Conservation (phyloP, 352 stramenopile genomes). For the Phytopythium mirpurense region DNA sequence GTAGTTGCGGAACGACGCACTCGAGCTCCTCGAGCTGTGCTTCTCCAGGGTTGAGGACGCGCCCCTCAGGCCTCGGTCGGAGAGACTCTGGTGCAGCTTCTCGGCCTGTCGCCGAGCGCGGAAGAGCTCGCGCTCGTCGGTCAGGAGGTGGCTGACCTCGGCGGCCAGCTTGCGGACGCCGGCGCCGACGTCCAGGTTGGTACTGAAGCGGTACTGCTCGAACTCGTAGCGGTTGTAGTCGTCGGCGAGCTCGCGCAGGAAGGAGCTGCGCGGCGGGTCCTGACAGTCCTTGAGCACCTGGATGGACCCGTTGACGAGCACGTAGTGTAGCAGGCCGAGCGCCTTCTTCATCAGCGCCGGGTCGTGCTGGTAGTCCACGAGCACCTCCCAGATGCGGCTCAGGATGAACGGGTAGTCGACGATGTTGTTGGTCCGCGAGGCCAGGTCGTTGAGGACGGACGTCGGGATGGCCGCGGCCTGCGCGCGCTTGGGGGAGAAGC, state of each 20-base stretch:
- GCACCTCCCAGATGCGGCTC: conserved; percentile 60
- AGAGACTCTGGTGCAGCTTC: conserved; percentile 53
- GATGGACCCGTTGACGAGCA: conserved; percentile 66
- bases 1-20: conserved; percentile 13
- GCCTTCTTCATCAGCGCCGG: conserved; percentile 59
- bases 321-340: conserved; percentile 51
- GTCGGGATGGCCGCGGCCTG: conserved; percentile 37
- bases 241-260: conserved; percentile 34
- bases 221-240: conserved; percentile 76
- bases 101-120: conserved; percentile 37
- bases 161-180: conserved; percentile 54
- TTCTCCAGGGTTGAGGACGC: conserved; percentile 15
- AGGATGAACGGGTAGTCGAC: conserved; percentile 76
- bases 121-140: conserved; percentile 47
- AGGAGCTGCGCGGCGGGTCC: conserved; percentile 31
- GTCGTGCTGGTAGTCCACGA: conserved; percentile 52
- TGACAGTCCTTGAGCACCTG: conserved; percentile 62
- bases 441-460: conserved; percentile 50
- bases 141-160: conserved; percentile 42
- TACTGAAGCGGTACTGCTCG: conserved; percentile 70
- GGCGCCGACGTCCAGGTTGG: conserved; percentile 60
- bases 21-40: conserved; percentile 2
- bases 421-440: conserved; percentile 59
- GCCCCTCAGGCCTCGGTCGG: conserved; percentile 34
- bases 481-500: conserved; percentile 35